These are phyloP conservation scores for Balamuthia mandrillaris DNA, from an alignment of 208 protist species.

Conservation along the genomic window DNA sequence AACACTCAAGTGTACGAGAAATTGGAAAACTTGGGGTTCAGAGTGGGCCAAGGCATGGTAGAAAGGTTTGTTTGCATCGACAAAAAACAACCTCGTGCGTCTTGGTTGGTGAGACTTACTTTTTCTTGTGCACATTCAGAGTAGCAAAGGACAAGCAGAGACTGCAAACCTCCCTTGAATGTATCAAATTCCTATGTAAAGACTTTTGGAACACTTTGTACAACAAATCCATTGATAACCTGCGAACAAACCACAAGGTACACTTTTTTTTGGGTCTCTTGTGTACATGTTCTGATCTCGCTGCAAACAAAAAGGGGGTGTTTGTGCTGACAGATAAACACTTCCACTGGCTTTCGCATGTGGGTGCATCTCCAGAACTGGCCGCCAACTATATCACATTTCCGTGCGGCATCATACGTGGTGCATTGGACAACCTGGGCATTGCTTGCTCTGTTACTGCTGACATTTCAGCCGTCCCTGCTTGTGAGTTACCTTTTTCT, in stretches of 20 bases:
- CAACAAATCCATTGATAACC: not conserved
- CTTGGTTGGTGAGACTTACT: not conserved
- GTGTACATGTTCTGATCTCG: no score
- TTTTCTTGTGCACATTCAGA: not conserved
- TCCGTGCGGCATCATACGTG: constrained; percentile 16
- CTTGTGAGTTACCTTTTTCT: not conserved
- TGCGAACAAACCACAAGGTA: constrained; percentile 25
- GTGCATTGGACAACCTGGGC: not conserved
- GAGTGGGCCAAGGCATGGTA: not conserved
- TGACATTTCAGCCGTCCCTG: not conserved
- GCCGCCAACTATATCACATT: not conserved
- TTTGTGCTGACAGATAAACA: constrained; percentile 9
- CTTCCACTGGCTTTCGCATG: constrained; percentile 7
- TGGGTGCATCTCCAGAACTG: not conserved
- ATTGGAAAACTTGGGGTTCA: constrained; percentile 19
- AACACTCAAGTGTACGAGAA: not conserved
- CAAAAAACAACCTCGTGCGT: not conserved
- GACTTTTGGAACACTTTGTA: constrained; percentile 13
- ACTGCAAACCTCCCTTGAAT: not conserved
- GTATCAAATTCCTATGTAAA: constrained; percentile 26
- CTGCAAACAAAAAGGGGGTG: not conserved
- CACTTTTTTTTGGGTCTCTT: not conserved
- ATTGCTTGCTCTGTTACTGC: not conserved
- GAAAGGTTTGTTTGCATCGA: not conserved
- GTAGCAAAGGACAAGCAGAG: not conserved